Conservation (phyloP, 768 basidiomycete species). For the Baorangia bicolor region DNA sequence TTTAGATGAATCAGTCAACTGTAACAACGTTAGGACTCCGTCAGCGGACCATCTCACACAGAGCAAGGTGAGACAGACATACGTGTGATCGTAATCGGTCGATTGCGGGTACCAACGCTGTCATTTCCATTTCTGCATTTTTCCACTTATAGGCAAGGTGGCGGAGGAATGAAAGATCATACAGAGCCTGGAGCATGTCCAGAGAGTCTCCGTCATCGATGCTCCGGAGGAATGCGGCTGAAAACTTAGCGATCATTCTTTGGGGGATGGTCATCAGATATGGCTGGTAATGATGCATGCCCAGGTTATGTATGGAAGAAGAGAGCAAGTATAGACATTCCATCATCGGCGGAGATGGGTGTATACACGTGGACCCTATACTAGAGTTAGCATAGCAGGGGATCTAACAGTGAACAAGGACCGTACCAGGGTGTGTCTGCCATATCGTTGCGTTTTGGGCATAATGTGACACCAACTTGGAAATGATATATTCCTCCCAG, state of each 20-base stretch:
- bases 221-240: slow-evolving; percentile 30
- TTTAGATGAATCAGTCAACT: slow-evolving; percentile 15
- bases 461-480: slow-evolving; percentile 24
- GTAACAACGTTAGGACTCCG: background rate
- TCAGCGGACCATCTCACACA: slow-evolving; percentile 1
- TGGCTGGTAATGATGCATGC: slow-evolving; percentile 40
- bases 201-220: slow-evolving; percentile 31
- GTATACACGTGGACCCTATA: slow-evolving; percentile 25
- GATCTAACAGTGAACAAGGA: slow-evolving; percentile 1
- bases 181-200: slow-evolving; percentile 32
- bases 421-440: slow-evolving; percentile 11
- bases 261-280: slow-evolving; percentile 38
- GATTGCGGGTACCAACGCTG: slow-evolving; percentile 30
- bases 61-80: slow-evolving; percentile 10
- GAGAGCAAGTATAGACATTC: slow-evolving; percentile 55
- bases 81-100: slow-evolving; percentile 29
- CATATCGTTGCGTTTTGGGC: slow-evolving; percentile 2
- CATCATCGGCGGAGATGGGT: slow-evolving; percentile 55
- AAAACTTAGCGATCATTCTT: slow-evolving; percentile 41
- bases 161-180: slow-evolving; percentile 51
- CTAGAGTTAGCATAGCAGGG: slow-evolving; percentile 11
- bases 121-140: slow-evolving; percentile 7
- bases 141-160: slow-evolving; percentile 39
- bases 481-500: slow-evolving; percentile 53
- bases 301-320: slow-evolving; percentile 54